Percentiles rank a stretch among this genome's conserved stretches.
These are phyloP conservation scores for Ambrosiella xylebori DNA, from an alignment of 2,329 filamentous ascomycete genomes.

Conservation along the genomic window DNA sequence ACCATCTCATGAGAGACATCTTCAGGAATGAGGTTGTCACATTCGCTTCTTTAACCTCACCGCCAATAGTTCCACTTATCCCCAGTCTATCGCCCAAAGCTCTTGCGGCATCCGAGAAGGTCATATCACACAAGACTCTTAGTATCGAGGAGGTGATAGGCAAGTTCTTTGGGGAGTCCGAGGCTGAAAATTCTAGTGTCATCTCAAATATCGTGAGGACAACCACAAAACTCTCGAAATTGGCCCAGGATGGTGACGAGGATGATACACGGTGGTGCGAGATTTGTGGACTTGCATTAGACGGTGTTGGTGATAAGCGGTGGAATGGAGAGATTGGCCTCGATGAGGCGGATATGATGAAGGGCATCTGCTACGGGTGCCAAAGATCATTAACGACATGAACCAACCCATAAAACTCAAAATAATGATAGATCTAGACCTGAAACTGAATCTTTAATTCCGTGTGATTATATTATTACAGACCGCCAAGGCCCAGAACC, in stretches of 20 bases:
- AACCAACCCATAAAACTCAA: background rate
- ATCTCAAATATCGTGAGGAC: constrained; percentile 93
- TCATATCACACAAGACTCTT: constrained; percentile 54
- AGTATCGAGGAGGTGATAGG: constrained; percentile 85
- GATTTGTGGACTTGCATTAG: constrained; percentile 47
- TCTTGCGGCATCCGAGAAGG: constrained; percentile 18
- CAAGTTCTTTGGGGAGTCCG: constrained; percentile 62
- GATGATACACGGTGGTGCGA: constrained; percentile 7
- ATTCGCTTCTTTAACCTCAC: constrained; percentile 40
- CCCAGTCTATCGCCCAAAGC: constrained; percentile 18
- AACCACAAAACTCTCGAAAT: constrained; percentile 56
- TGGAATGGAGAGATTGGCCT: constrained; percentile 45
- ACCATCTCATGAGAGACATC: constrained; percentile 72
- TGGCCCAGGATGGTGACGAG: constrained; percentile 19
- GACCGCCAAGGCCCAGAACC: background rate
- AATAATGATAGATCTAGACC: background rate
- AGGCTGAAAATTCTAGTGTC: constrained; percentile 66
- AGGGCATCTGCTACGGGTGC: constrained; percentile 56
- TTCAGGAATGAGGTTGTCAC: constrained; percentile 62
- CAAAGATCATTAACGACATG: constrained; percentile 32
- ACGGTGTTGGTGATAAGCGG: constrained; percentile 43
- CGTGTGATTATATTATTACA: background rate
- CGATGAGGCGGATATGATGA: constrained; percentile 18
- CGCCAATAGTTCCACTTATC: constrained; percentile 33
- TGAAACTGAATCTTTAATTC: background rate